Percentiles rank a stretch among this genome's conserved stretches.
Evolutionary conservation across 2,329 filamentous ascomycete genomes (phyloP).

Genomic region (Arthroderma sp.): DNA sequence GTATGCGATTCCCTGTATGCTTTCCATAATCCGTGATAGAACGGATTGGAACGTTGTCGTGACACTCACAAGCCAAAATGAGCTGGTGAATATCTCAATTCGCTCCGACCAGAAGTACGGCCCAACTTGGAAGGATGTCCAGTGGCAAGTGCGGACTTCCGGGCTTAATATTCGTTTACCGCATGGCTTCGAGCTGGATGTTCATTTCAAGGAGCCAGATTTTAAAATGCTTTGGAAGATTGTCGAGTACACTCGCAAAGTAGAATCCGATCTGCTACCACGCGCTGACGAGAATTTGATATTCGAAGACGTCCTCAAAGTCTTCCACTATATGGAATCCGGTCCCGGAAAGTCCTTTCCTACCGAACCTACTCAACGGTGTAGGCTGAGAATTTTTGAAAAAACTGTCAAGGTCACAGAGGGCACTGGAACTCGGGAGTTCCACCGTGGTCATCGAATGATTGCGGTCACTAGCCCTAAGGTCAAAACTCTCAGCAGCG

Average conservation of each 20-base stretch:
- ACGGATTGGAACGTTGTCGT: slow-evolving; percentile 58
- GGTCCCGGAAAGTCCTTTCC: slow-evolving; percentile 62
- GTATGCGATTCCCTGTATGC: slow-evolving; percentile 56
- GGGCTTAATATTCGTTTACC: slow-evolving; percentile 58
- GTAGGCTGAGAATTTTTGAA: slow-evolving; percentile 65
- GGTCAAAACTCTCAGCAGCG: slow-evolving; percentile 62
- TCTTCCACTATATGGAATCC: slow-evolving; percentile 71
- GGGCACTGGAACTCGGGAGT: slow-evolving; percentile 56
- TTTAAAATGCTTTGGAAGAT: slow-evolving; percentile 69
- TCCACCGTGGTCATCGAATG: slow-evolving; percentile 69
- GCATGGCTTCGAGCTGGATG: slow-evolving; percentile 58
- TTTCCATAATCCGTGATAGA: slow-evolving; percentile 60
- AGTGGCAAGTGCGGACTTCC: slow-evolving; percentile 58
- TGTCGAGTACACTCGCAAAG: slow-evolving; percentile 69
- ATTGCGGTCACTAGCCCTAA: slow-evolving; percentile 64
- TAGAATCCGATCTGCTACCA: slow-evolving; percentile 57
- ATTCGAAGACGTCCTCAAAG: slow-evolving; percentile 55
- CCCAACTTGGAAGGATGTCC: slow-evolving; percentile 67
- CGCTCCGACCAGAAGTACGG: slow-evolving; percentile 54
- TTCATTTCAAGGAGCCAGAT: slow-evolving; percentile 62
- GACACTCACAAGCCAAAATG: slow-evolving; percentile 65
- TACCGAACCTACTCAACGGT: slow-evolving; percentile 56
- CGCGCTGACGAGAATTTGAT: slow-evolving; percentile 56
- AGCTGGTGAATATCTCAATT: slow-evolving; percentile 60
- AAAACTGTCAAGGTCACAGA: slow-evolving; percentile 53